phyloP scores from a whole-genome alignment of 2,329 filamentous ascomycete genomes.

The Nemania sp. region DNA sequence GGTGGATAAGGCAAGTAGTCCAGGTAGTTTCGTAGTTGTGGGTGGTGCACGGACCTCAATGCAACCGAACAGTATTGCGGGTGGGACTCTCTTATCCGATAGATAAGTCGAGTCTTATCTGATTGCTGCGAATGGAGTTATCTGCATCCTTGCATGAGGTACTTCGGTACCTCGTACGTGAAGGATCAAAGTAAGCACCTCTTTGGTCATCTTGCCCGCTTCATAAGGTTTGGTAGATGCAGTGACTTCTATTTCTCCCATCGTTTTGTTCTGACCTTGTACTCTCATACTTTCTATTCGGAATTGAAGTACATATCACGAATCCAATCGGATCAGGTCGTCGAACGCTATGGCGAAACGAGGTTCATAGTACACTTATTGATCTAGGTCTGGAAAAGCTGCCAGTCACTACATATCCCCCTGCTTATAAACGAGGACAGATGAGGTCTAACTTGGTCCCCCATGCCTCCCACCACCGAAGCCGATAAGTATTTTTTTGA shows the following conservation, averaged over 20 bases:
- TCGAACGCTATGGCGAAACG: neutral
- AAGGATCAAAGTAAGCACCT: neutral
- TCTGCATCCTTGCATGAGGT: no score
- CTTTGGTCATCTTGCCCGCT: no score
- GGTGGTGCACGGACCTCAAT: conserved; percentile 29
- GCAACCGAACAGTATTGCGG: conserved; percentile 21
- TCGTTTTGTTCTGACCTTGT: no score
- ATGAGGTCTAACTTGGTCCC: neutral
- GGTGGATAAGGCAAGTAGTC: no score
- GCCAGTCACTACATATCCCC: neutral
- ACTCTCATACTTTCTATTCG: neutral
- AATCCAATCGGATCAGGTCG: no score
- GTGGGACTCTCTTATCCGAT: neutral
- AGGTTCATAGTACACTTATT: conserved; percentile 10
- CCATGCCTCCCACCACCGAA: neutral
- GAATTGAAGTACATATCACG: neutral
- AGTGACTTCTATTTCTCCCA: no score
- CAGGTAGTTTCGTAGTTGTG: conserved; percentile 32
- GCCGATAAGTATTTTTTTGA: neutral
- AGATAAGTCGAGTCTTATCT: neutral
- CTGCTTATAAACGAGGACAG: no score
- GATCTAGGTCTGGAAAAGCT: neutral
- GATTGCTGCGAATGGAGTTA: no score
- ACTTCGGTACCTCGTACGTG: no score
- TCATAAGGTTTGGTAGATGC: no score